A percentile compares a stretch with the other conserved stretches of the same genome.
Evolutionary conservation across 2,329 filamentous ascomycete species (phyloP).

Genomic region (Claviceps humidiphila): DNA sequence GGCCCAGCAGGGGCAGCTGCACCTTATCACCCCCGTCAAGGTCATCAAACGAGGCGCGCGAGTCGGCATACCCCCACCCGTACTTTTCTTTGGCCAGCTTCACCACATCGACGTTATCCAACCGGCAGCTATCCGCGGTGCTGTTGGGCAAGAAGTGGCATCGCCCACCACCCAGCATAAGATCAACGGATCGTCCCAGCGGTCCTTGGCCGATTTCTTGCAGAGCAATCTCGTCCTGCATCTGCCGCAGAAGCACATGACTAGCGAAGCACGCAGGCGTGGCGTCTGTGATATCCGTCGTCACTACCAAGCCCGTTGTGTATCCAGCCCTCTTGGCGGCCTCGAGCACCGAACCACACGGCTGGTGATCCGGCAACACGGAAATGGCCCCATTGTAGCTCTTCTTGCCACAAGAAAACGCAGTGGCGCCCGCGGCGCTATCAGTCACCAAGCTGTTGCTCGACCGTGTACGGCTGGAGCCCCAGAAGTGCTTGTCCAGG

Average conservation of each 20-base stretch:
- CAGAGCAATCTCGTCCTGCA: slow-evolving; percentile 83
- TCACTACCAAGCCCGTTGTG: slow-evolving; percentile 85
- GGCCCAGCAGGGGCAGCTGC: slow-evolving; percentile 69
- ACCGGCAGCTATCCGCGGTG: slow-evolving; percentile 67
- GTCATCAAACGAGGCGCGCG: slow-evolving; percentile 61
- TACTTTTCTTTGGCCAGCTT: slow-evolving; percentile 57
- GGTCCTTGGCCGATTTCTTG: slow-evolving; percentile 85
- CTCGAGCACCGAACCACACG: slow-evolving; percentile 86
- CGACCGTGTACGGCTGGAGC: slow-evolving; percentile 75
- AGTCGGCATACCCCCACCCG: slow-evolving; percentile 67
- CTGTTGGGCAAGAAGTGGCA: slow-evolving; percentile 87
- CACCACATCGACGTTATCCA: slow-evolving; percentile 64
- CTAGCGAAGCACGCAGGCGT: slow-evolving; percentile 91
- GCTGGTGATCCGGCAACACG: slow-evolving; percentile 68
- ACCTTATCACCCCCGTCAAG: slow-evolving; percentile 54
- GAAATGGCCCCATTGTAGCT: slow-evolving; percentile 96
- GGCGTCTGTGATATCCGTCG: slow-evolving; percentile 87
- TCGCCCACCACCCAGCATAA: slow-evolving; percentile 84
- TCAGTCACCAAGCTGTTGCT: slow-evolving; percentile 81
- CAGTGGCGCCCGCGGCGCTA: slow-evolving; percentile 91
- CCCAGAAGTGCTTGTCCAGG: slow-evolving; percentile 82
- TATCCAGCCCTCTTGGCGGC: slow-evolving; percentile 88
- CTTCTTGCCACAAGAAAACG: slow-evolving; percentile 85
- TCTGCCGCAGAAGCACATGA: slow-evolving; percentile 65
- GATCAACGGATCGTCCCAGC: slow-evolving; percentile 73